phyloP scores from a whole-genome alignment of 257 asterid species.

The Petunia axillaris region DNA sequence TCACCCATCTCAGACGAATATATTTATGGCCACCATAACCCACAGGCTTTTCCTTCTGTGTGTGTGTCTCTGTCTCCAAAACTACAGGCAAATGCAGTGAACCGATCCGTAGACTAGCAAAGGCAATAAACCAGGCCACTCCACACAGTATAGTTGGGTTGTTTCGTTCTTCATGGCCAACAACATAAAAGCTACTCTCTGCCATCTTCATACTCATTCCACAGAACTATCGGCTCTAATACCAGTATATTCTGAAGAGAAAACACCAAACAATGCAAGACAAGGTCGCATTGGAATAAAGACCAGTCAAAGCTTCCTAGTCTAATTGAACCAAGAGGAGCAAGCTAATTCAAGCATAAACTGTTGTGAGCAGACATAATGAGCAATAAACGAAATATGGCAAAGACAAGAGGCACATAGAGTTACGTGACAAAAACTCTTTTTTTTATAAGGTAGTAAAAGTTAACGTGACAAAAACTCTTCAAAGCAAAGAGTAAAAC shows the following conservation, averaged over 20 bases:
- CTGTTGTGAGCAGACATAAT: background rate
- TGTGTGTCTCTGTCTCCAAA: background rate
- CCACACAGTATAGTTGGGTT: background rate
- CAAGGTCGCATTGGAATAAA: background rate
- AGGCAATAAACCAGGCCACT: too few relatives aligned
- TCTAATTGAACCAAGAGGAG: too few relatives aligned
- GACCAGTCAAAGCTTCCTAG: too few relatives aligned
- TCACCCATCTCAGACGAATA: background rate
- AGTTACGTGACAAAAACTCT: background rate
- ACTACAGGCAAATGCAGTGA: background rate
- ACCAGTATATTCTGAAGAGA: background rate
- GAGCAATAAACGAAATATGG: too few relatives aligned
- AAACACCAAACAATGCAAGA: background rate
- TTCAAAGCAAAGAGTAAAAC: background rate
- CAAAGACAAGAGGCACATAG: too few relatives aligned
- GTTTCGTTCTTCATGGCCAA: background rate
- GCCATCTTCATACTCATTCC: background rate
- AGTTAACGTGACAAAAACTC: background rate
- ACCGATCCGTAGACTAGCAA: background rate
- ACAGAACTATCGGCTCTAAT: background rate
- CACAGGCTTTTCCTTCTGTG: background rate
- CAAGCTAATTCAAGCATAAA: background rate
- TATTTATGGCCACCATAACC: background rate
- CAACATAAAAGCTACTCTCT: background rate
- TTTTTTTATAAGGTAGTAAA: too few relatives aligned